Base-by-base conservation (phyloP, 495 filamentous ascomycete species). In the Pseudomonodictys pantanalensis region DNA sequence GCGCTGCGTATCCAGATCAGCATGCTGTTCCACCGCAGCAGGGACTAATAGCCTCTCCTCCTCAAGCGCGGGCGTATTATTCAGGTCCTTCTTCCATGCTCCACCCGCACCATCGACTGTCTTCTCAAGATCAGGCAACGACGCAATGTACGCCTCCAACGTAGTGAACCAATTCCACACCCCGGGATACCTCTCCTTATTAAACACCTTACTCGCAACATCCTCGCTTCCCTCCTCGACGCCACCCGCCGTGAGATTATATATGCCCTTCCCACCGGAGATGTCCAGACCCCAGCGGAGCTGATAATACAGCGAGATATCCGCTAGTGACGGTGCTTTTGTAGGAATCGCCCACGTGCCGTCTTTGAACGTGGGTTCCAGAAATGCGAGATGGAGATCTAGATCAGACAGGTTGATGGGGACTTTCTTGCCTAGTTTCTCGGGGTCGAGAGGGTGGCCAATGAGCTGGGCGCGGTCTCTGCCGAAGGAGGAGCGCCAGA, bases 211-310 rank as follows among this genome's bases (percentile, higher is more conserved):
- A n/a, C 22, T 35, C 1, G 50, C 49, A 6, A 65, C 62, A 23
- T 67, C 58, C 6, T 28, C 48, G 15, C 56, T 41, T 1, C 52
- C 49, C 28, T 72, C 67, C 18, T 51, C 3, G n/a, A 62, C 61
- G 11, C 66, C 71, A 47, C 71, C 71, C 2, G 43, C 69, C 2
- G 69, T 69, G 8, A 73, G 51, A 52, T 68, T 67, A 20, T 62
- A 47, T 7, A 68, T 54, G 8, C 62, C 67, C 25, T 57, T 52
- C 7, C 69, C 69, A 1, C 51, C 52, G 2, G 67, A 48, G 29
- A 73, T 69, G n/a, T 71, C 71, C 1, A 48, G 28, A 32, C 59
- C 71, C 71, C 71, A 73, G 25, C 46, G 28, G 2, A 73, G 57
- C 54, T 73, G 67, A 35, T 71, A 70, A 45, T 56, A 70, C 11